phyloP scores from a whole-genome alignment of 768 basidiomycete species.

The Russula sp. region DNA sequence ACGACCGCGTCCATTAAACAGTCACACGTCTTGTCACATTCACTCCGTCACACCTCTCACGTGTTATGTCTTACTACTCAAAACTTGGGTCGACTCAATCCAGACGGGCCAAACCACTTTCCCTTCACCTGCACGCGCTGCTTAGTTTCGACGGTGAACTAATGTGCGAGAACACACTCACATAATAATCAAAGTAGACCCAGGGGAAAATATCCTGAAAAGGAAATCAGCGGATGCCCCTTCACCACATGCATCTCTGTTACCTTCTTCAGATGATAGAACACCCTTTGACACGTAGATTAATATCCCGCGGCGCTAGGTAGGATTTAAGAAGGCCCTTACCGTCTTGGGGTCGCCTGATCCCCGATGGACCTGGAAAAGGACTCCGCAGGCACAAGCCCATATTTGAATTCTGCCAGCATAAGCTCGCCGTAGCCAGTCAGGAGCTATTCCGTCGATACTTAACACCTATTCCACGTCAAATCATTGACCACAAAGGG shows the following conservation, averaged over 20 bases:
- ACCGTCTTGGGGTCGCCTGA: slow-evolving; percentile 73
- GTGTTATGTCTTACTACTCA: not conserved
- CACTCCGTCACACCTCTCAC: not conserved
- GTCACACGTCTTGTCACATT: slow-evolving; percentile 13
- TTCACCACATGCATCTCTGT: not conserved
- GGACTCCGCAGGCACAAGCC: slow-evolving; percentile 77
- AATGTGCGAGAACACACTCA: not conserved
- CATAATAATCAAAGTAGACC: slow-evolving; percentile 28
- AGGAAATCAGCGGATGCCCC: not conserved
- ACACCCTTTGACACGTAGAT: slow-evolving; percentile 25
- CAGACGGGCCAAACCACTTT: slow-evolving; percentile 28
- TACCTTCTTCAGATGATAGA: slow-evolving; percentile 42
- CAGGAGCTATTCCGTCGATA: slow-evolving; percentile 43
- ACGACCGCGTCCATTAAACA: slow-evolving; percentile 12
- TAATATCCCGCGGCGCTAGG: not conserved
- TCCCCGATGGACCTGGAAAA: slow-evolving; percentile 64
- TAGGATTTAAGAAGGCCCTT: slow-evolving; percentile 22
- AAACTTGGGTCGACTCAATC: slow-evolving; percentile 23
- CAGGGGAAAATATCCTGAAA: slow-evolving; percentile 31
- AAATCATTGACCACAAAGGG: not conserved
- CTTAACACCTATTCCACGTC: slow-evolving; percentile 6
- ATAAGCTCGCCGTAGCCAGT: slow-evolving; percentile 78
- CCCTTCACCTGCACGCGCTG: slow-evolving; percentile 24
- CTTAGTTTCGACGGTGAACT: not conserved
- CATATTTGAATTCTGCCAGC: slow-evolving; percentile 94